Evolutionary conservation across 495 filamentous ascomycete genomes (phyloP).

Genomic region (Trichoderma parareesei): DNA sequence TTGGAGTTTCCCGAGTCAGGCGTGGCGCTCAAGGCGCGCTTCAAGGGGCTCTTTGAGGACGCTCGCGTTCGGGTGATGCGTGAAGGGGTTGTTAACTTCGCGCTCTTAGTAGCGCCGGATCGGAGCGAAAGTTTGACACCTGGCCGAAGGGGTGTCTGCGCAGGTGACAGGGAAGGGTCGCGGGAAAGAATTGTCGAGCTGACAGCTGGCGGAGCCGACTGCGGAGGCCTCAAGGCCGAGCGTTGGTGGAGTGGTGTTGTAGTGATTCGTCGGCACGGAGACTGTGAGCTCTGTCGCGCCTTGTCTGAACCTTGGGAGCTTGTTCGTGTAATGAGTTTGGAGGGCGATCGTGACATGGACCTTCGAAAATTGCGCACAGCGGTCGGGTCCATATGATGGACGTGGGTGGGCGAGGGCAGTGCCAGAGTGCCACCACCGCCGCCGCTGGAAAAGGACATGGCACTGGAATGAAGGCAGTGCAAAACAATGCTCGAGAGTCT

Average conservation of each 20-base stretch:
- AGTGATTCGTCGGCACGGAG: constrained; percentile 17
- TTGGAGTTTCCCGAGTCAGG: constrained; percentile 56
- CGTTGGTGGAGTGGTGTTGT: constrained; percentile 9
- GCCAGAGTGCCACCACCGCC: constrained; percentile 74
- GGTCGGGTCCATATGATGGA: constrained; percentile 70
- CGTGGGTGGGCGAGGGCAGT: constrained; percentile 72
- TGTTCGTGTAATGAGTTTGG: constrained; percentile 62
- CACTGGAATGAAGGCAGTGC: constrained; percentile 12
- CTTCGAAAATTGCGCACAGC: constrained; percentile 71
- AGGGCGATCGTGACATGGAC: constrained; percentile 80
- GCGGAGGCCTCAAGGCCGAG: constrained; percentile 13
- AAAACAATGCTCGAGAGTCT: not conserved
- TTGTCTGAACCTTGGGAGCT: constrained; percentile 30
- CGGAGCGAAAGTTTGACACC: constrained; percentile 46
- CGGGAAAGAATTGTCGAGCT: not conserved
- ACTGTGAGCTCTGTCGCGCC: constrained; percentile 21
- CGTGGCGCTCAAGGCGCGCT: constrained; percentile 63
- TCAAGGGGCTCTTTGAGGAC: constrained; percentile 67
- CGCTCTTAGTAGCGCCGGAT: constrained; percentile 30
- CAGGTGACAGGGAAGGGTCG: constrained; percentile 16
- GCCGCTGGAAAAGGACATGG: constrained; percentile 36
- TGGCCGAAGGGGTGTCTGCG: constrained; percentile 31
- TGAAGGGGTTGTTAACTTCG: constrained; percentile 34
- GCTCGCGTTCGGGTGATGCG: constrained; percentile 44
- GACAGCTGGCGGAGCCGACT: not conserved